Evolutionary conservation across 163 green algal species (phyloP).

Genomic region (Volvox carteri): DNA sequence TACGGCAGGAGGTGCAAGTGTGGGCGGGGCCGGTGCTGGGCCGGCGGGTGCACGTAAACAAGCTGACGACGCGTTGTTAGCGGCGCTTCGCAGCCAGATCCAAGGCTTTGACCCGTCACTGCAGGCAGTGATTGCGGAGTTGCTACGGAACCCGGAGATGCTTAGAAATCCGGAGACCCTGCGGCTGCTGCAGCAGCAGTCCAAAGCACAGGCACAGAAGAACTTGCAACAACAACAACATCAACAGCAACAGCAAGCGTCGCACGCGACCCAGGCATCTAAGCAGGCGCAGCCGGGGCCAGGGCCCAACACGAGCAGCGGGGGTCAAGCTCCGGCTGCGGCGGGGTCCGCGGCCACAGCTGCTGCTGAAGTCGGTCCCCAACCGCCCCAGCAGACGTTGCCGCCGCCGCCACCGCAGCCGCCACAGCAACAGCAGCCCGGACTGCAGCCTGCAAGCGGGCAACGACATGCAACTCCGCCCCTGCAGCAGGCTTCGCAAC

Average conservation of each 20-base stretch:
- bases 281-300: constrained; percentile 1
- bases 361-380: background rate
- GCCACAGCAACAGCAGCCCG: background rate
- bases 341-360: no score
- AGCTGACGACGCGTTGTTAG: background rate
- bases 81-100: constrained; percentile 23
- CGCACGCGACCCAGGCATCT: background rate
- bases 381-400: background rate
- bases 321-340: background rate
- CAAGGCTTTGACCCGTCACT: background rate
- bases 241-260: background rate
- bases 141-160: background rate
- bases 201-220: background rate
- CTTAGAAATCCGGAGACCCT: background rate
- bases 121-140: background rate
- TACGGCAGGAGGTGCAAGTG: background rate
- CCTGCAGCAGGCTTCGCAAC: background rate
- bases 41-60: background rate
- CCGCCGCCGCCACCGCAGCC: background rate
- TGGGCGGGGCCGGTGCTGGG: background rate
- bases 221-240: background rate
- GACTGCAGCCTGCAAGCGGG: background rate
- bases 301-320: background rate
- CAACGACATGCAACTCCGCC: background rate
- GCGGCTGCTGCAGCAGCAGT: constrained; percentile 8